Base-by-base conservation (phyloP, 78 protist species). In the Isochrysis galbana region DNA sequence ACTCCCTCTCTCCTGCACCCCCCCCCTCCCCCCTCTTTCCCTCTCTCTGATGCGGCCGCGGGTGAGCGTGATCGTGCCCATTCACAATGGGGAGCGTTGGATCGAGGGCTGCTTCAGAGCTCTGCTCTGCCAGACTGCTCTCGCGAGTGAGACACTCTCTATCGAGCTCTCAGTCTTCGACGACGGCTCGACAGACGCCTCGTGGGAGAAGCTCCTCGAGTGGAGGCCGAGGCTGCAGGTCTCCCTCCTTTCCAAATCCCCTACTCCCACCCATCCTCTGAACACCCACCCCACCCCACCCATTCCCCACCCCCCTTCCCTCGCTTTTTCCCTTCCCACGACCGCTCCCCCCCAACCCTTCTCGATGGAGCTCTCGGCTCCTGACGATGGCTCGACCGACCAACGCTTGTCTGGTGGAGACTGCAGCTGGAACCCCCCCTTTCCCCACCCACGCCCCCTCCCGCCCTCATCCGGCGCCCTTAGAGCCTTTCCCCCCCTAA, bases 361-460 rank as follows among this genome's bases (percentile, higher is more conserved):
- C n/a, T n/a, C 67, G 89, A 10, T 82, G 42, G 89, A 82, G 89
- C 89, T 82, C 67, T 82, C 89, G 5, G 67, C 42, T 5, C 29
- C 14, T 42, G 61, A 82, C 39, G 89, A 82, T 61, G 89, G 89
- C 26, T 82, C 89, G 29, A 45, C 61, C 0, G 87, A 78, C 87
- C 38, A 34, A 3, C 10, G 46, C 32, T 72, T 38, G 82, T 5
- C 82, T 36, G 21, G 19, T 19, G 34, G 10, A 69, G 38, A 23
- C n/a, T n/a, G n/a, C n/a, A n/a, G n/a, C n/a, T n/a, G n/a, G n/a
- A n/a, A n/a, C n/a, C n/a, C n/a, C n/a, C n/a, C n/a, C n/a, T n/a
- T n/a, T n/a, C n/a, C n/a, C n/a, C n/a, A n/a, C n/a, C n/a, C n/a
- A n/a, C n/a, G n/a, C n/a, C n/a, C n/a, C n/a, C n/a, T n/a, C n/a